Evolutionary conservation across 768 basidiomycete species (phyloP).

Genomic region (Podaxis pistillaris): DNA sequence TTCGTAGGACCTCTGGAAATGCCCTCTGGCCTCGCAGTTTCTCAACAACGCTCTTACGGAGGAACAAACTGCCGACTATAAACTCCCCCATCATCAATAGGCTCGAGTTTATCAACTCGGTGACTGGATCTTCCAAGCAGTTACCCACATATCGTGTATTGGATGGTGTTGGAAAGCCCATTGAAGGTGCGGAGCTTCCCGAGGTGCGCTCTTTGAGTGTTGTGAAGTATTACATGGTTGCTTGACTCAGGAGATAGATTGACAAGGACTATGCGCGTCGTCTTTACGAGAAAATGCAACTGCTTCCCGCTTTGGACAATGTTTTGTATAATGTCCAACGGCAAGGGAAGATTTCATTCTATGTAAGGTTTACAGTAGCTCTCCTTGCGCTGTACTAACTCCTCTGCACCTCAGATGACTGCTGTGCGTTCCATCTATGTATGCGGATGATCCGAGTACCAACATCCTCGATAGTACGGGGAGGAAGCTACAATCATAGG

Average conservation of each 20-base stretch:
- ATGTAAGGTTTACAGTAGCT: constrained; percentile 42
- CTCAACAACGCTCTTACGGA: constrained; percentile 14
- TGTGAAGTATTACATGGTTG: not conserved
- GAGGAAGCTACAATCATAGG: constrained; percentile 92
- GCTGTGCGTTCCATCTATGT: constrained; percentile 48
- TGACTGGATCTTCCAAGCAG: constrained; percentile 53
- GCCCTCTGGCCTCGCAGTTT: constrained; percentile 9
- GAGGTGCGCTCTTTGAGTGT: constrained; percentile 47
- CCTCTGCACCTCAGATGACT: constrained; percentile 59
- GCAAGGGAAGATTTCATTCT: constrained; percentile 91
- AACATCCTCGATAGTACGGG: constrained; percentile 54
- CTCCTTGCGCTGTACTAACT: constrained; percentile 1
- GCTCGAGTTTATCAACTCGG: constrained; percentile 79
- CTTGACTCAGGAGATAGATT: constrained; percentile 41
- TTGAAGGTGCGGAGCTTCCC: constrained; percentile 74
- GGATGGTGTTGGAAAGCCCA: constrained; percentile 72
- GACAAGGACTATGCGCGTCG: constrained; percentile 64
- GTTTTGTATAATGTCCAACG: constrained; percentile 90
- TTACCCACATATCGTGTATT: constrained; percentile 88
- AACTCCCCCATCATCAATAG: constrained; percentile 65
- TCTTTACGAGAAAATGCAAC: constrained; percentile 78
- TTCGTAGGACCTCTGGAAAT: constrained; percentile 6
- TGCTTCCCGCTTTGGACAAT: constrained; percentile 82
- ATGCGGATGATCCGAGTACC: constrained; percentile 8
- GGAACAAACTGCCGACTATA: constrained; percentile 36